These are phyloP conservation scores for Lathyrus oleraceus DNA, from an alignment of 306 rosid species.

Conservation along the genomic window DNA sequence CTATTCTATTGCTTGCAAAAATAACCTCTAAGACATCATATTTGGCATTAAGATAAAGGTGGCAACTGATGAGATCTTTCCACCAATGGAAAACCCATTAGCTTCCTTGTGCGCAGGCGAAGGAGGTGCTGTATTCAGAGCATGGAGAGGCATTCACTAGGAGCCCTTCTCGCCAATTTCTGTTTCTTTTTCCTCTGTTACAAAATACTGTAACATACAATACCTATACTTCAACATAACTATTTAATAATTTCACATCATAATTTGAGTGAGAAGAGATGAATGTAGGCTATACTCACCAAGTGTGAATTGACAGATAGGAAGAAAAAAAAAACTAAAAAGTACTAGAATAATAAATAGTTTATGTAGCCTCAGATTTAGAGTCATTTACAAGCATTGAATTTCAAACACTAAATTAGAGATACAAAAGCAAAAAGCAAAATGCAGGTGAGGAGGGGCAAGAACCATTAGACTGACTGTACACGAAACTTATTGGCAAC, in stretches of 20 bases:
- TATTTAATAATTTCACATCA: background rate
- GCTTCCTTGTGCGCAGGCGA: no score
- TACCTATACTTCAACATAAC: background rate
- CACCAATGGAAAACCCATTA: no score
- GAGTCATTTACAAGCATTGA: constrained; percentile 53
- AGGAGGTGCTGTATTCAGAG: no score
- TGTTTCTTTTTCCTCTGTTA: background rate
- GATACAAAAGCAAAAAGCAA: constrained; percentile 30
- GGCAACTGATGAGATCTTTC: no score
- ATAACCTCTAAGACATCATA: no score
- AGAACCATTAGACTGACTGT: constrained; percentile 53
- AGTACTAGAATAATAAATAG: background rate
- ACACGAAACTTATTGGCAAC: constrained; percentile 95
- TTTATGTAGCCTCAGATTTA: constrained; percentile 45
- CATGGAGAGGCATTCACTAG: background rate
- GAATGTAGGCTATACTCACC: constrained; percentile 3
- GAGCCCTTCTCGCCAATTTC: background rate
- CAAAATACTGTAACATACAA: background rate
- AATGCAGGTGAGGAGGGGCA: background rate
- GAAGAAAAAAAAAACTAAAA: background rate
- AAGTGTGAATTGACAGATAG: background rate
- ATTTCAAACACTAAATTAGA: constrained; percentile 23
- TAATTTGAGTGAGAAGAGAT: background rate
- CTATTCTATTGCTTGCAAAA: no score
- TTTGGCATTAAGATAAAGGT: no score